Percentiles rank a stretch among this genome's conserved stretches.
phyloP scores from a whole-genome alignment of 2,329 filamentous ascomycete species.

The Tolypocladium guangdongense region DNA sequence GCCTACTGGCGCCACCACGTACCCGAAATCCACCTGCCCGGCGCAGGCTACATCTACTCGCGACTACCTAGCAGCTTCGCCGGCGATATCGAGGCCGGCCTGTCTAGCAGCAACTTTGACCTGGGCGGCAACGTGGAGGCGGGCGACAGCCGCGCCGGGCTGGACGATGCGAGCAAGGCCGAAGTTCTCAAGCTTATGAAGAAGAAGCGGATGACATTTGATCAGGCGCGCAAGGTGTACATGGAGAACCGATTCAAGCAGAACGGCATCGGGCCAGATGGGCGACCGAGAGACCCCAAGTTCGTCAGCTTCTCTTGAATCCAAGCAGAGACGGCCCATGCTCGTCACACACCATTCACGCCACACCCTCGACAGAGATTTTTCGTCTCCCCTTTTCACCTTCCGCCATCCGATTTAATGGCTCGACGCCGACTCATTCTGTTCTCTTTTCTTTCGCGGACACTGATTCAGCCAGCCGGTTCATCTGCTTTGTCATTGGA shows the following conservation, averaged over 20 bases:
- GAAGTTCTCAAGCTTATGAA: constrained; percentile 90
- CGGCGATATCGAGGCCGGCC: constrained; percentile 76
- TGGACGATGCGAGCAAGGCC: constrained; percentile 70
- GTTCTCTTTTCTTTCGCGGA: not conserved
- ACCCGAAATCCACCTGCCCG: constrained; percentile 44
- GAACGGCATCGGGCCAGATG: constrained; percentile 82
- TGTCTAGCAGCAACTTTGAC: constrained; percentile 76
- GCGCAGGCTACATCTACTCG: constrained; percentile 58
- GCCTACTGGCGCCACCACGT: constrained; percentile 63
- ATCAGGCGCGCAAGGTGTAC: constrained; percentile 78
- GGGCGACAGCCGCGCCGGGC: constrained; percentile 67
- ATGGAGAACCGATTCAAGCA: constrained; percentile 79
- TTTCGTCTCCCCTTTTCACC: not conserved
- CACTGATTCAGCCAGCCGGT: not conserved
- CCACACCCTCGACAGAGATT: not conserved
- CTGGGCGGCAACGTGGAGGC: constrained; percentile 67
- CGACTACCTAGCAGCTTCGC: constrained; percentile 68
- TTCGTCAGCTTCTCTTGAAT: constrained; percentile 70
- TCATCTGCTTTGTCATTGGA: not conserved
- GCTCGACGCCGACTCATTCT: not conserved
- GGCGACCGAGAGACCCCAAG: constrained; percentile 81
- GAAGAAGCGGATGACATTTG: constrained; percentile 68
- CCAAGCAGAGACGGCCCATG: not conserved
- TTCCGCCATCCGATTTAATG: not conserved
- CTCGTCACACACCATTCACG: not conserved